Evolutionary conservation across 2,329 filamentous ascomycete species (phyloP), one percentile per base, ranked within the genome.

Genomic region (Fonsecaea monophora): DNA sequence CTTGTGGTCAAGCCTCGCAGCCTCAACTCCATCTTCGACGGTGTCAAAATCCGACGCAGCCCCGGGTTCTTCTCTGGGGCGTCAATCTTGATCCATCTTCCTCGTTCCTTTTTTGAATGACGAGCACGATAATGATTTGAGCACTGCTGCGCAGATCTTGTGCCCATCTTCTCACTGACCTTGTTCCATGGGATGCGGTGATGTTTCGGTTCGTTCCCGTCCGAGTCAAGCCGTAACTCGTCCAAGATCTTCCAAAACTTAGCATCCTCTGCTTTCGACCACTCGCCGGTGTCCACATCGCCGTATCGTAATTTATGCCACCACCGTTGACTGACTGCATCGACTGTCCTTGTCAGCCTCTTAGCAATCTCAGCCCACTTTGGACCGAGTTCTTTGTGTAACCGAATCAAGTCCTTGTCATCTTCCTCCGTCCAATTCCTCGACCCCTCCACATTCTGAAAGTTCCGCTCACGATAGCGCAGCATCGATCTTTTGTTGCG

Each of bases 241-340:
- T 72, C 66, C 62, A 76, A 73, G 3, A 73, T 66, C 5, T 69
- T 64, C 42, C 74, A 66, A n/a, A 81, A 72, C 8, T 62, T 58
- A 4, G 48, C 56, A 4, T 74, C 58, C 66, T 81, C 80, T 1
- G 75, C 71, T n/a, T 71, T 72, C 2, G 72, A 74, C 80, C 80
- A 82, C 15, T 73, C 60, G 0, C 80, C 80, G 15, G 59, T 65
- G 5, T 74, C 75, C 74, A 77, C 77, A 7, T 75, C 67, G 3
- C 77, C 75, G 65, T 80, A 75, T 64, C 79, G 74, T 4, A 82
- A 74, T 50, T 74, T 75, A 62, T 81, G 80, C 60, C 78, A 78
- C 79, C 79, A 82, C 40, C 79, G 72, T 67, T 81, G 79, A 4
- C 76, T 76, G 21, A 81, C 79, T 65, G 80, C 78, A 62, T 82